Conservation (phyloP, 257 asterid genomes). For the Penstemon barbatus region DNA sequence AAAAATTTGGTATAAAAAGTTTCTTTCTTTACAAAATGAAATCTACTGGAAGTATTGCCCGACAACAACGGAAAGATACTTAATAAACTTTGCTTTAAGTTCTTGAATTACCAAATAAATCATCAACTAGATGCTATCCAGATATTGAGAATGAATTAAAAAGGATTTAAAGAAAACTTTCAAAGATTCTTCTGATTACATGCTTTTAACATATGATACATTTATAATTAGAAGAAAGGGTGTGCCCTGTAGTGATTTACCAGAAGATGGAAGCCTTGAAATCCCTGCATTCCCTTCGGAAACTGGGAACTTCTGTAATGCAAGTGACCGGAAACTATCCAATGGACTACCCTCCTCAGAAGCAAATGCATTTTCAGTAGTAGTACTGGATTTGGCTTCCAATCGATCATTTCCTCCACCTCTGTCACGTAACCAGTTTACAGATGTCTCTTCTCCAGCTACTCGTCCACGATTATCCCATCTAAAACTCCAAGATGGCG, state of each 20-base stretch:
- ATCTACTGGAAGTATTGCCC: no score
- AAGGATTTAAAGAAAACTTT: no score
- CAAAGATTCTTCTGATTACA: no score
- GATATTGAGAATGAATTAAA: no score
- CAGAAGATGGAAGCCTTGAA: conserved; percentile 57
- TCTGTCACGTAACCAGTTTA: conserved; percentile 59
- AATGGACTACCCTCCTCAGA: conserved; percentile 84
- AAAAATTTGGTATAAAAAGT: no score
- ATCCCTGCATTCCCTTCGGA: conserved; percentile 60
- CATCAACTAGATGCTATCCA: no score
- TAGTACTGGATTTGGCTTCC: conserved; percentile 61
- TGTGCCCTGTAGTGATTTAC: conserved; percentile 39
- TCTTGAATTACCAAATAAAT: no score
- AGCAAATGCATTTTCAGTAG: conserved; percentile 60
- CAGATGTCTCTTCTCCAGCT: conserved; percentile 84
- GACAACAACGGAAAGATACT: no score
- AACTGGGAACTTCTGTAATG: conserved; percentile 73
- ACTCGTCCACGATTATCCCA: conserved; percentile 94
- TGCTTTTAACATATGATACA: no score
- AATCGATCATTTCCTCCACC: conserved; percentile 41
- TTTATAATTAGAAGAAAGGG: conserved; percentile 14
- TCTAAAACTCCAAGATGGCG: conserved; percentile 95
- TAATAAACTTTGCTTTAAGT: no score
- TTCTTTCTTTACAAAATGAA: no score
- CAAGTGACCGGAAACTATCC: conserved; percentile 64